Evolutionary conservation across 2,329 filamentous ascomycete genomes (phyloP).

Genomic region (Venturia aucupariae): DNA sequence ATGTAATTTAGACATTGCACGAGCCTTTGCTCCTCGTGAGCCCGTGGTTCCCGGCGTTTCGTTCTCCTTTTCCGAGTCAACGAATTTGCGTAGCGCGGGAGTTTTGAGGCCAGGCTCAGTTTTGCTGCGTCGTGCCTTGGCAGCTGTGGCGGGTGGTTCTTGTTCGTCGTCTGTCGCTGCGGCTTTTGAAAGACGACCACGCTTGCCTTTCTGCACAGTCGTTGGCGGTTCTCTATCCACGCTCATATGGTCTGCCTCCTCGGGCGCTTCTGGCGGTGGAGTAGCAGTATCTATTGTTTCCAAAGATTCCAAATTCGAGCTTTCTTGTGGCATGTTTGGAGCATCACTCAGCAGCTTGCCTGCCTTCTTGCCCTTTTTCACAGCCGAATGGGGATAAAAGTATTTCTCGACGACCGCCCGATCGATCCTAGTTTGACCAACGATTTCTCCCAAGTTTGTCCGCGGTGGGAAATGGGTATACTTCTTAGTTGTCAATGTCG

Average conservation of each 20-base stretch:
- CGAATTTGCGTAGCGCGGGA: slow-evolving; percentile 6
- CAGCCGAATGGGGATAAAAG: slow-evolving; percentile 40
- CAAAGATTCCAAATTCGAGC: slow-evolving; percentile 18
- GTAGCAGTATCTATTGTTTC: slow-evolving; percentile 14
- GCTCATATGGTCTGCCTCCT: slow-evolving; percentile 7
- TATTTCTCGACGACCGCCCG: slow-evolving; percentile 61
- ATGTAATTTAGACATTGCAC: slow-evolving; percentile 68
- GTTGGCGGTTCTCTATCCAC: slow-evolving; percentile 2
- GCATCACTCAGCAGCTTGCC: slow-evolving; percentile 17
- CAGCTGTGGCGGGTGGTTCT: neutral
- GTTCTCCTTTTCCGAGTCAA: slow-evolving; percentile 61
- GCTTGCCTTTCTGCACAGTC: slow-evolving; percentile 5
- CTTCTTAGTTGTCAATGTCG: slow-evolving; percentile 60
- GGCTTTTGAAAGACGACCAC: neutral
- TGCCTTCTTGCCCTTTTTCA: slow-evolving; percentile 18
- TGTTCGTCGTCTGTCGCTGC: neutral
- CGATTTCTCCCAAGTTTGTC: slow-evolving; percentile 87
- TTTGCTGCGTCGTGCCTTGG: neutral
- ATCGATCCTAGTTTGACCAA: slow-evolving; percentile 80
- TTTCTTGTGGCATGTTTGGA: slow-evolving; percentile 16
- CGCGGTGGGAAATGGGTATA: slow-evolving; percentile 81
- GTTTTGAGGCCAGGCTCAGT: slow-evolving; percentile 1
- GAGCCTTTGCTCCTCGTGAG: slow-evolving; percentile 50
- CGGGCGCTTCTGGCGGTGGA: neutral
- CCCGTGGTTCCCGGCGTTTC: slow-evolving; percentile 59